These are phyloP conservation scores for Rhizophlyctis rosea DNA, from an alignment of 192 early-diverging fungal genomes.

Conservation along the genomic window DNA sequence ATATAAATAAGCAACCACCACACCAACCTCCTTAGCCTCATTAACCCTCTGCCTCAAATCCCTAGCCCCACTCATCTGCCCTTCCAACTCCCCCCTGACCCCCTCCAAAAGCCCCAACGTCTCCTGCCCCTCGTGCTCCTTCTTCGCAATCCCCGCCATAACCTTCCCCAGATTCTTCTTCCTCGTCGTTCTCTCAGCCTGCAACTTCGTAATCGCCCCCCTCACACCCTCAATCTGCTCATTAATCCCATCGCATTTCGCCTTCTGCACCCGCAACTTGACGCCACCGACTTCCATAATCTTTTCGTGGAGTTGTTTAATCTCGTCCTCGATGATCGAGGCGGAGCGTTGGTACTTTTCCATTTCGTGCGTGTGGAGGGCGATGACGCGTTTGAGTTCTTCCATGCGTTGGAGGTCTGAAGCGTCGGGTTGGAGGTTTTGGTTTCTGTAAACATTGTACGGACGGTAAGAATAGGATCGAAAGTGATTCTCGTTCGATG, in stretches of 20 bases:
- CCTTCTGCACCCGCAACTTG: constrained; percentile 79
- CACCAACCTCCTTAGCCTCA: constrained; percentile 42
- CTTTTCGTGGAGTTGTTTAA: constrained; percentile 78
- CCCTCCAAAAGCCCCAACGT: constrained; percentile 59
- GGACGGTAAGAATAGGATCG: neutral
- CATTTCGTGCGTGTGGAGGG: constrained; percentile 5
- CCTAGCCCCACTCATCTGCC: constrained; percentile 33
- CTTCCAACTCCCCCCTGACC: constrained; percentile 59
- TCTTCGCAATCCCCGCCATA: constrained; percentile 58
- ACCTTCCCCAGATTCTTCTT: constrained; percentile 74
- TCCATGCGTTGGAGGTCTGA: constrained; percentile 52
- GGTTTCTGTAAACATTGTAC: constrained; percentile 27
- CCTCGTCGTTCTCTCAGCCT: constrained; percentile 68
- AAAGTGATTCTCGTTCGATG: neutral
- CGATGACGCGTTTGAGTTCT: constrained; percentile 29
- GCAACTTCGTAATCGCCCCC: constrained; percentile 69
- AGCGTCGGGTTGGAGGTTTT: constrained; percentile 47
- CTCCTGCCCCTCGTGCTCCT: constrained; percentile 64
- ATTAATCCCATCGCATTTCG: constrained; percentile 73
- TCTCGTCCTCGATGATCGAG: constrained; percentile 68
- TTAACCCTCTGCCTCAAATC: constrained; percentile 41
- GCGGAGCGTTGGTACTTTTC: constrained; percentile 45
- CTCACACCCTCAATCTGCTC: constrained; percentile 71
- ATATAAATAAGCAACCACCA: neutral
- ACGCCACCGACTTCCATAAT: constrained; percentile 91